A percentile compares a stretch with the other conserved stretches of the same genome.
Conservation (phyloP, 2,329 filamentous ascomycete genomes). For the Orbilia ellipsospora region DNA sequence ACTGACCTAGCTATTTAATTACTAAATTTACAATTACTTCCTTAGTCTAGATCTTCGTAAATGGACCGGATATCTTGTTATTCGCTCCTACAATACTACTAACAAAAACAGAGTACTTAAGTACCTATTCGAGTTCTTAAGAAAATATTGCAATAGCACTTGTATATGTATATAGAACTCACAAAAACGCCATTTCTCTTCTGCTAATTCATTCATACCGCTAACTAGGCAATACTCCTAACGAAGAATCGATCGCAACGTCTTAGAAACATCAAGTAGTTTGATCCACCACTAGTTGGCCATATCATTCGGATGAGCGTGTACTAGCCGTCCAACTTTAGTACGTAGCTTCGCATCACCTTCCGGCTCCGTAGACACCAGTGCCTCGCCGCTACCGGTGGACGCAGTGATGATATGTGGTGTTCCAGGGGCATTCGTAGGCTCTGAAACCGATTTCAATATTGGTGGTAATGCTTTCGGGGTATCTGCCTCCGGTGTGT, state of each 20-base stretch:
- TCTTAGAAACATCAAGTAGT: no score
- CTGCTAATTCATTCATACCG: no score
- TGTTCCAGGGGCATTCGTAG: background rate
- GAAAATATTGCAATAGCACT: no score
- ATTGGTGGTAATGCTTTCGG: background rate
- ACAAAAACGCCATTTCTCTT: no score
- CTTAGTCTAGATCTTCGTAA: no score
- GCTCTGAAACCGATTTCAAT: background rate
- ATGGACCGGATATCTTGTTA: no score
- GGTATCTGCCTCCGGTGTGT: background rate
- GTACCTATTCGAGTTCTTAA: no score
- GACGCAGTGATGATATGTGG: constrained; percentile 40
- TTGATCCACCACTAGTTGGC: constrained; percentile 59
- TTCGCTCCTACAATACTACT: no score
- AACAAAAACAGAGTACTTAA: no score
- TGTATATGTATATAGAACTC: no score
- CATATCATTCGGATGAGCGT: constrained; percentile 40
- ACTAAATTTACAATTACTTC: no score
- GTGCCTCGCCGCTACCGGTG: constrained; percentile 22
- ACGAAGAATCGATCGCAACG: background rate
- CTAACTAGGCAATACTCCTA: background rate
- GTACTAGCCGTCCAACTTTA: constrained; percentile 39
- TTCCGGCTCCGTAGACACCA: constrained; percentile 44
- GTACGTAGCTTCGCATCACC: constrained; percentile 17
- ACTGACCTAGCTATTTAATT: no score